A percentile compares a stretch with the other conserved stretches of the same genome.
phyloP scores from a whole-genome alignment of 345 rosid genomes.

The Hypericum perforatum region DNA sequence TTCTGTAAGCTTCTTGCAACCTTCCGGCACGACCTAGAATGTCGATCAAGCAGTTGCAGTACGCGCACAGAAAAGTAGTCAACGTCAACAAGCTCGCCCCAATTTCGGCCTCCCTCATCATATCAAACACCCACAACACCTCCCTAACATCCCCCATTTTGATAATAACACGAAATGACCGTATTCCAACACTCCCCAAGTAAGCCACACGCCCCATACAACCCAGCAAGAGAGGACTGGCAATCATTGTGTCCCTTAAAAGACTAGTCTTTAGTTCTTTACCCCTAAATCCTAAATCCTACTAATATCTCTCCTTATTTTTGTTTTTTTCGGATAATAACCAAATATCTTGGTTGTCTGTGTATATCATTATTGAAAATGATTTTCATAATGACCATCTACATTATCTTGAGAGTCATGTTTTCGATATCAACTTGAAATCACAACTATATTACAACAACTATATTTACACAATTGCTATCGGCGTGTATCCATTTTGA shows the following conservation, averaged over 20 bases:
- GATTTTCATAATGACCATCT: too few relatives aligned
- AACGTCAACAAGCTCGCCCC: slow-evolving; percentile 52
- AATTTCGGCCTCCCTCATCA: slow-evolving; percentile 45
- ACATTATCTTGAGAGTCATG: too few relatives aligned
- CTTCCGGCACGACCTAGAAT: slow-evolving; percentile 65
- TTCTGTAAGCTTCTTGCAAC: slow-evolving; percentile 47
- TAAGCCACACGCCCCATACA: slow-evolving; percentile 43
- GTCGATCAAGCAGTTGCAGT: too few relatives aligned
- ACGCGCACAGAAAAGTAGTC: slow-evolving; percentile 37
- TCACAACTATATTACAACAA: too few relatives aligned
- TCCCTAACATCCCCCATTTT: slow-evolving; percentile 48
- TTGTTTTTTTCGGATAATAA: too few relatives aligned
- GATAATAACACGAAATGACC: slow-evolving; percentile 59
- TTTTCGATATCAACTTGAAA: too few relatives aligned
- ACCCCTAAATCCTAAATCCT: too few relatives aligned
- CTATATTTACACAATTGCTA: too few relatives aligned
- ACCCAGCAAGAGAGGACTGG: slow-evolving; percentile 44
- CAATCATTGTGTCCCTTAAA: slow-evolving; percentile 43
- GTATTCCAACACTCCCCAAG: slow-evolving; percentile 46
- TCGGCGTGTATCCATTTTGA: too few relatives aligned
- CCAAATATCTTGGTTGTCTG: too few relatives aligned
- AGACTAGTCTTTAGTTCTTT: slow-evolving; percentile 43
- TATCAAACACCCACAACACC: slow-evolving; percentile 40
- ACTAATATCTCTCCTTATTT: too few relatives aligned
- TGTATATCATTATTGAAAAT: too few relatives aligned